Percentiles rank a stretch among this genome's conserved stretches.
Conservation (phyloP, 192 early-diverging fungal species). For the Chytriomyces sp. region DNA sequence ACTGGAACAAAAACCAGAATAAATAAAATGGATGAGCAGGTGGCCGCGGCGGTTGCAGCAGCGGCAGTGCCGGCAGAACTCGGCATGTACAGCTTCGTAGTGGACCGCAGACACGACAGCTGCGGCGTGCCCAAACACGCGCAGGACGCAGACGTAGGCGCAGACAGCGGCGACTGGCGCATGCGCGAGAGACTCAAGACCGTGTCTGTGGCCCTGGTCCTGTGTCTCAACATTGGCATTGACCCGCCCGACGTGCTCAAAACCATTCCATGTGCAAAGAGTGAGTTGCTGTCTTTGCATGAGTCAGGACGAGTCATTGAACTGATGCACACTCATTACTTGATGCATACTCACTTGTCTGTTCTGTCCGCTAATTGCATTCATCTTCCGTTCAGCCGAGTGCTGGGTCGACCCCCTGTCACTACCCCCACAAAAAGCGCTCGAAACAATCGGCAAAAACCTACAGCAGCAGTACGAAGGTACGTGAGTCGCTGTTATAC, state of each 20-base stretch:
- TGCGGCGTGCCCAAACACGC: neutral
- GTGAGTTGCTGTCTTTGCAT: no score
- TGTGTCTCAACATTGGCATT: conserved; percentile 95
- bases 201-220: conserved; percentile 80
- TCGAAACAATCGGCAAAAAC: conserved; percentile 87
- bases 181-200: conserved; percentile 78
- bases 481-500: neutral
- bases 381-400: conserved; percentile 55
- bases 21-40: no score
- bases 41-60: no score
- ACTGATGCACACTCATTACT: no score
- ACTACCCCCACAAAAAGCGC: conserved; percentile 74
- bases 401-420: conserved; percentile 94
- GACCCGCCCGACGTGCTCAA: conserved; percentile 92
- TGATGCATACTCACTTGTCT: no score
- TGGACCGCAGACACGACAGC: conserved; percentile 38
- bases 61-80: no score
- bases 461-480: conserved; percentile 91
- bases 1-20: no score
- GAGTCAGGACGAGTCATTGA: no score
- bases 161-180: conserved; percentile 62
- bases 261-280: conserved; percentile 85
- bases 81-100: conserved; percentile 17
- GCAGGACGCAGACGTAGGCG: conserved; percentile 7
- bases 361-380: no score